Base-by-base conservation (phyloP, 305 asterid genomes). In the Solanum hybrid region DNA sequence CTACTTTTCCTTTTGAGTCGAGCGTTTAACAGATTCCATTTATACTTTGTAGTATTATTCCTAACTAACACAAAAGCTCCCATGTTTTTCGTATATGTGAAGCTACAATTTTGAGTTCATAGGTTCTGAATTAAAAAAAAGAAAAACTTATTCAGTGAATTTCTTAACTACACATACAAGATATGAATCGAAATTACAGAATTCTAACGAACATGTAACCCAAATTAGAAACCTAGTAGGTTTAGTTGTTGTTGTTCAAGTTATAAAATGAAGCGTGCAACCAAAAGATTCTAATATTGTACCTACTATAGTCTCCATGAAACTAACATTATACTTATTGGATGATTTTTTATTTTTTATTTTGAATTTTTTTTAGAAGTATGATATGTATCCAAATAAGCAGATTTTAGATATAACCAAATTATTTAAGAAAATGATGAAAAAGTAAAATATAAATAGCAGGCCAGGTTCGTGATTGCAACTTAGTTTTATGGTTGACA, bases 381-480 rank as follows among this genome's bases (percentile, higher is more conserved):
- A 29, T 88, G 3, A 6, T 33, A 88, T 29, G 75, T 29, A 39
- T 88, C 73, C 89, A 88, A 77, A 77, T 88, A 85, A 85, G 89
- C 85, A 88, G 10, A 75, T 26, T 39, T 73, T 72, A 38, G 84
- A 88, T 3, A 3, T 3, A 3, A 37, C 0, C 26, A 57, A 75
- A 75, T 27, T 76, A 83, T 26, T 26, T 26, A 17, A 17, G 51
- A 24, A 89, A 72, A 89, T 51, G 41, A 82, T 57, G 78, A 26
- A 79, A 65, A 27, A 70, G n/a, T 10, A 78, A 36, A 37, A 68
- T 24, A 4, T 26, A 82, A 90, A 20, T 36, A 83, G 94, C 94
- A 91, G 96, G 95, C 93, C 72, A 82, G 73, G 38, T 90, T 92
- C 92, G 91, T 92, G 93, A 77, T 84, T 86, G 89, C 92, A 81